Evolutionary conservation across 148 eudicot genomes (phyloP), one percentile per base, ranked within the genome.

Genomic region (Fallopia convolvulus): DNA sequence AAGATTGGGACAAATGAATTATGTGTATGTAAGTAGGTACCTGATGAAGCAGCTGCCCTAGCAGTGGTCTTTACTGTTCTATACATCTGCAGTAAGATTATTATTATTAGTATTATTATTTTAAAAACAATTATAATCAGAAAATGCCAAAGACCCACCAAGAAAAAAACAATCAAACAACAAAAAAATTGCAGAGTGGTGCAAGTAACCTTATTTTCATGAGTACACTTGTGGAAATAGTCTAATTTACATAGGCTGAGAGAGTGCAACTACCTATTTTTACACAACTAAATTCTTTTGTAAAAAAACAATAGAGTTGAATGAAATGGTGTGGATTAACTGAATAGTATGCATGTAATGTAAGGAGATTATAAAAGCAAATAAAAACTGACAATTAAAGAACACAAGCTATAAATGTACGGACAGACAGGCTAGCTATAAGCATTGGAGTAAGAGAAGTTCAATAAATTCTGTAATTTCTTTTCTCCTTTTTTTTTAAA

Each of bases 61-160:
- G 89, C 97, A 44, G 99, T 95, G 42, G 97, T 92, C 82, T 95
- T 95, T 72, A 95, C 94, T 18, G 99, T 95, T 66, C 99, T 85
- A 85, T 90, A 95, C 99, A 91, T 91, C 97, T 91, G 87, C 85
- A 50, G 61, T 41, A 44, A 68, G 9, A 33, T 36, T 39, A 68
- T 32, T 26, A 23, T 65, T 30, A 7, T 20, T 3, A 33, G 15
- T 39, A 68, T 32, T 26, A 23, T 65, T 30, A 7, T 20, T 3
- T 2, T 10, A 68, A 36, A 36, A 36, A 36, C 21, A 68, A 14
- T 68, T 68, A 15, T 8, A 15, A 68, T 66, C 72, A 33, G 72
- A 66, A 33, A 66, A 4, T 21, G 17, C 46, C 39, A 15, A 68
- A 4, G 44, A 33, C 72, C 40, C 40, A 63, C 40, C 39, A 13